Conservation (phyloP, 305 asterid species). For the Fraxinus latifolia region DNA sequence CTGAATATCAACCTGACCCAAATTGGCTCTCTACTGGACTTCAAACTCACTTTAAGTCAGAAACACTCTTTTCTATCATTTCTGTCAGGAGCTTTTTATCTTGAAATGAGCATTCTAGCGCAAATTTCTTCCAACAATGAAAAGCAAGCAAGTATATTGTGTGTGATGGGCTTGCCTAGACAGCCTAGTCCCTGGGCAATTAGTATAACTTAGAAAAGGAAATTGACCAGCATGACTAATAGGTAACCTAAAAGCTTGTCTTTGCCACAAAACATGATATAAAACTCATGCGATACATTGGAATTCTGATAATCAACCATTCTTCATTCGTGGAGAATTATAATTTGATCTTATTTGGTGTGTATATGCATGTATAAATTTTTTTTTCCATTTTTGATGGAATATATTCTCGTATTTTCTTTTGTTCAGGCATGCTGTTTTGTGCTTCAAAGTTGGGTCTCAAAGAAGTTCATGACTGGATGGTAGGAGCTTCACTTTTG, state of each 20-base stretch:
- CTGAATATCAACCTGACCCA: background rate
- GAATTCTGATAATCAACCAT: background rate
- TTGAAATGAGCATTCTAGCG: background rate
- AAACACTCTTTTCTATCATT: background rate
- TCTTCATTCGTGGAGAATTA: background rate
- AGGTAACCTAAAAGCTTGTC: background rate
- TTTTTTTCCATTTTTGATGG: slow-evolving; percentile 3
- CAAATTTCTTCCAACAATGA: background rate
- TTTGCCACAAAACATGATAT: background rate
- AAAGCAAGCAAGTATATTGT: background rate
- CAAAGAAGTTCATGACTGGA: slow-evolving; percentile 96
- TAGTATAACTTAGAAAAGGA: background rate
- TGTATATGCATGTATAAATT: background rate
- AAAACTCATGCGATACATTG: background rate
- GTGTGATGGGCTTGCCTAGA: background rate
- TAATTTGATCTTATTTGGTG: slow-evolving; percentile 5
- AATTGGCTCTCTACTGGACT: background rate
- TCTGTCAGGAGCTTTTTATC: background rate
- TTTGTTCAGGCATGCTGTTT: slow-evolving; percentile 80
- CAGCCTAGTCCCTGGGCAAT: background rate
- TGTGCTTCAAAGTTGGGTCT: slow-evolving; percentile 86
- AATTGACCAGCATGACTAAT: background rate
- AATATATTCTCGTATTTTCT: slow-evolving; percentile 15
- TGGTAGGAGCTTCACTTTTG: slow-evolving; percentile 46
- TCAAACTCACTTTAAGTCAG: background rate